Percentiles rank a stretch among this genome's conserved stretches.
Evolutionary conservation across 495 filamentous ascomycete genomes (phyloP).

Genomic region (Glarea lozoyensis): DNA sequence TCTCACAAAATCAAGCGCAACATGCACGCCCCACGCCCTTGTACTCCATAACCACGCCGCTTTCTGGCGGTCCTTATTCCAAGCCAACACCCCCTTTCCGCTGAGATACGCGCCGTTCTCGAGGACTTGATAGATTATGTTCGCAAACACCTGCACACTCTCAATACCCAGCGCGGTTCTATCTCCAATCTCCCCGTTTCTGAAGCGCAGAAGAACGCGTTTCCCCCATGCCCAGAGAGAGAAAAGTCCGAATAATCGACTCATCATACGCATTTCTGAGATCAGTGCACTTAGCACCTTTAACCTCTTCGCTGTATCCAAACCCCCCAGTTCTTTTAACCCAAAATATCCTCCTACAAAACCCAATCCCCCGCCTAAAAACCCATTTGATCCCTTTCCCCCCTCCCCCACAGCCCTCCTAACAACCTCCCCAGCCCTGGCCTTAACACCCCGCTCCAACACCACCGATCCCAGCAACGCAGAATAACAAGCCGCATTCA

Average conservation of each 20-base stretch:
- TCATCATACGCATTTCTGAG: conserved; percentile 58
- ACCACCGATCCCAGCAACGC: conserved; percentile 38
- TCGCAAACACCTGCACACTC: conserved; percentile 57
- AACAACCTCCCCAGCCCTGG: no score
- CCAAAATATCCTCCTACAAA: no score
- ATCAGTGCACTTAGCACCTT: conserved; percentile 44
- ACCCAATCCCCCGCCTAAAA: no score
- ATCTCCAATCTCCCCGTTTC: not conserved
- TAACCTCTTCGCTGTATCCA: conserved; percentile 30
- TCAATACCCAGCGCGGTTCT: conserved; percentile 31
- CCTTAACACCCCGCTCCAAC: no score
- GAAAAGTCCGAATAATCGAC: conserved; percentile 71
- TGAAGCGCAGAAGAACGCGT: conserved; percentile 28
- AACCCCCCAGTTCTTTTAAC: no score
- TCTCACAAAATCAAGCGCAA: conserved; percentile 63
- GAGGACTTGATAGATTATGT: conserved; percentile 62
- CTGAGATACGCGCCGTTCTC: conserved; percentile 82
- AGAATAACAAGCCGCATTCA: conserved; percentile 58
- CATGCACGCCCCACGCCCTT: conserved; percentile 71
- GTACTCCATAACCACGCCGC: conserved; percentile 64
- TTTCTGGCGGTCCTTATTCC: conserved; percentile 40
- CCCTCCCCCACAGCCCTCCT: no score
- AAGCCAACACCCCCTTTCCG: conserved; percentile 55
- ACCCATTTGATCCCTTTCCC: no score
- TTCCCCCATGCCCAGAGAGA: conserved; percentile 69